These are phyloP conservation scores for Calonectria fujianensis DNA, from an alignment of 2,329 filamentous ascomycete species.

Conservation along the genomic window DNA sequence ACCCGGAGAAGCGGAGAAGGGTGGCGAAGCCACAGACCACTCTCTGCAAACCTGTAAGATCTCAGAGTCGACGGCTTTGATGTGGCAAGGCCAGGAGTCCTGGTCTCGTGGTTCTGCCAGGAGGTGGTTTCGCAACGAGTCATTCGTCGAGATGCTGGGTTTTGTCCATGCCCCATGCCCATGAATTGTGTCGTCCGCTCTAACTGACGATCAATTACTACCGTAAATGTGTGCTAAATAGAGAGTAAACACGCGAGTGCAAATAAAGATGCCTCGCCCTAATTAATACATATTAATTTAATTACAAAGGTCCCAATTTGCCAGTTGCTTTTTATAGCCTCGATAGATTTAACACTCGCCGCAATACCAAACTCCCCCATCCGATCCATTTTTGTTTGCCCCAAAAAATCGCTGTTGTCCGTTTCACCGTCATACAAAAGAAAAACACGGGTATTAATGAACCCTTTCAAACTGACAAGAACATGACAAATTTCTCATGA, in stretches of 20 bases:
- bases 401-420: background rate
- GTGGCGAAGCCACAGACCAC: slow-evolving; percentile 16
- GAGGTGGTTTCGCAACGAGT: background rate
- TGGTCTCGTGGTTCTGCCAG: background rate
- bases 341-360: background rate
- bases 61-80: background rate
- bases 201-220: background rate
- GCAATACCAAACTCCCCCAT: background rate
- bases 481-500: background rate
- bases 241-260: background rate
- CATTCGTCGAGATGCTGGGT: background rate
- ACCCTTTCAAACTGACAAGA: background rate
- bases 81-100: background rate
- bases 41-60: background rate
- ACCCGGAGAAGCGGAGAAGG: slow-evolving; percentile 11
- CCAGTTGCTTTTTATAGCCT: background rate
- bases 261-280: background rate
- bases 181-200: background rate
- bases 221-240: background rate
- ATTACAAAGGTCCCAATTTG: background rate
- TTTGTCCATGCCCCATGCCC: background rate
- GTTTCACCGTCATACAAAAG: background rate
- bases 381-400: background rate
- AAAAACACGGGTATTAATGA: background rate
- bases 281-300: background rate